Evolutionary conservation across 768 basidiomycete species (phyloP), one percentile per base, ranked within the genome.

Genomic region (Mycena vitilis): DNA sequence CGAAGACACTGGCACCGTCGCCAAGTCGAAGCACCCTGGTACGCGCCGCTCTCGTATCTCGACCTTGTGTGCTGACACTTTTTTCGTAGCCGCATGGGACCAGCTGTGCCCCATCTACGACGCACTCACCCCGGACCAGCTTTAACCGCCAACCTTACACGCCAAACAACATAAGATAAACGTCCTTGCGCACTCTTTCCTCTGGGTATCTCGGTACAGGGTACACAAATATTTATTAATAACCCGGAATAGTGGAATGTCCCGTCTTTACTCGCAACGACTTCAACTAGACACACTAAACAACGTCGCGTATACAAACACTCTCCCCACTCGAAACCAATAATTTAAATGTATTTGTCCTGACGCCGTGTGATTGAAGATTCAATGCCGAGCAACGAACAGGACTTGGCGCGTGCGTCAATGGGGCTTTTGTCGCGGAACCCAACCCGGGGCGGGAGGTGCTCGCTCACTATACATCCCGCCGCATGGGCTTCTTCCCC

Each of bases 71-170:
- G 16, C 12, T 4, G 34, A 25, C 47, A 48, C 12, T 44, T 18
- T 18, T 20, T 40, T 20, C 48, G 4, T 47, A 71, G 72, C 61
- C 9, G 68, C 71, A 1, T 77, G 75, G 74, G 63, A 72, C 42
- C 42, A 73, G 16, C 73, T 77, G 40, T 77, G 76, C 52, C 76
- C 76, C 2, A 70, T 70, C 30, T 77, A 76, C 65, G 62, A 77
- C 57, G 47, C 73, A 13, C 56, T 72, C 18, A 58, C 53, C 11
- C 56, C 64, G 12, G 52, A 53, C 9, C 70, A 71, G 49, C 47
- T 70, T 10, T 69, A 48, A 66, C 20, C 57, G 11, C 20, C 30
- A 25, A 59, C 23, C 9, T 22, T 51, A 10, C n/a, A n/a, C n/a
- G n/a, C n/a, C n/a, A n/a, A n/a, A n/a, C n/a, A n/a, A n/a, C n/a